Evolutionary conservation across 257 asterid genomes (phyloP).

Genomic region (Henckelia pumila): DNA sequence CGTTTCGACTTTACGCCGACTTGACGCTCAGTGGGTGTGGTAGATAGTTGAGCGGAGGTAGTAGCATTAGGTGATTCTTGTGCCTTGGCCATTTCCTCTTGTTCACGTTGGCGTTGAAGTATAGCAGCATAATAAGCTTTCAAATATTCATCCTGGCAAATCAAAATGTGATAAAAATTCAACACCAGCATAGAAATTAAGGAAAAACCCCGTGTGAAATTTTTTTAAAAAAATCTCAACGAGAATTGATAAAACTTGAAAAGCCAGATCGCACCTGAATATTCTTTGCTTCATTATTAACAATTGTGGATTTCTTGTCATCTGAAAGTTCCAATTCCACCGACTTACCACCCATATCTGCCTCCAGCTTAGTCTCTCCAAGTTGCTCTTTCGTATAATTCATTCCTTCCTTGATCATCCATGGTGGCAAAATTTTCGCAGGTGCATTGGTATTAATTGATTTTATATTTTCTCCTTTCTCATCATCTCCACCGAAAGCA

Average conservation of each 20-base stretch:
- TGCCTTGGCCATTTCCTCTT: slow-evolving; percentile 53
- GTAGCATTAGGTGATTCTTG: slow-evolving; percentile 33
- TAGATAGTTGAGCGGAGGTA: slow-evolving; percentile 29
- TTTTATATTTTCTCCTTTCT: slow-evolving; percentile 61
- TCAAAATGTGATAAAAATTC: slow-evolving; percentile 8
- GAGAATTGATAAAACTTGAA: slow-evolving; percentile 12
- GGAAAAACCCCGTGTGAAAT: slow-evolving; percentile 3
- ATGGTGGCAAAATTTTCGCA: slow-evolving; percentile 86
- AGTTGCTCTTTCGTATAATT: slow-evolving; percentile 86
- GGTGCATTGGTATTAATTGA: slow-evolving; percentile 46
- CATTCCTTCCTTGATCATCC: slow-evolving; percentile 97
- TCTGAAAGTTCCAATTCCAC: slow-evolving; percentile 45
- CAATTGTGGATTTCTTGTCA: slow-evolving; percentile 63
- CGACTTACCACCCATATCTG: slow-evolving; percentile 43
- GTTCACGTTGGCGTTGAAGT: slow-evolving; percentile 56
- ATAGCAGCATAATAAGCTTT: slow-evolving; percentile 90
- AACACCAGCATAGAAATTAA: background rate
- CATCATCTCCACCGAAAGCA: slow-evolving; percentile 79
- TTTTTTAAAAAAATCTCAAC: slow-evolving; percentile 7
- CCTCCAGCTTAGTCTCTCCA: slow-evolving; percentile 65
- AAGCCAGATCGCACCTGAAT: slow-evolving; percentile 42
- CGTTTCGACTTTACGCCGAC: slow-evolving; percentile 76
- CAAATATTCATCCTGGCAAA: slow-evolving; percentile 65
- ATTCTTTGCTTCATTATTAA: slow-evolving; percentile 56
- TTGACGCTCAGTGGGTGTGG: slow-evolving; percentile 55